Evolutionary conservation across 768 basidiomycete species (phyloP).

Genomic region (Rhodotorula graminis): DNA sequence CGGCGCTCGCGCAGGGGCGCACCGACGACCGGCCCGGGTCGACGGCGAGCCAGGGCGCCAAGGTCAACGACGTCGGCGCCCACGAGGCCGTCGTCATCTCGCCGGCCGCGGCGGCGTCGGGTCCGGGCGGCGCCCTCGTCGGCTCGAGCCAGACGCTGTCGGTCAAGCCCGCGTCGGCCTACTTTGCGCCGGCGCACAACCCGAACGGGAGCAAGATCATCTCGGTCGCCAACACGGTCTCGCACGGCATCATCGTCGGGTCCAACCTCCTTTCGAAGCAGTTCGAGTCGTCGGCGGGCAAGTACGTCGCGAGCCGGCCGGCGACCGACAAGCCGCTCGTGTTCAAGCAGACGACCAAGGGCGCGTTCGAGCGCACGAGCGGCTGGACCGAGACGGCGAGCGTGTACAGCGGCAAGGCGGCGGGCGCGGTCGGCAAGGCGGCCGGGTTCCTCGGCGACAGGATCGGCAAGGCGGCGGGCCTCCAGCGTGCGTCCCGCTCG

Average conservation of each 20-base stretch:
- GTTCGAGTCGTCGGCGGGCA: conserved; percentile 13
- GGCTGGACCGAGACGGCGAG: conserved; percentile 9
- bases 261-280: conserved; percentile 1
- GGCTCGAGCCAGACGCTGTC: neutral
- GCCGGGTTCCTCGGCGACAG: conserved; percentile 15
- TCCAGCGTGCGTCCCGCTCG: conserved; percentile 9
- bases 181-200: conserved; percentile 21
- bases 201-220: conserved; percentile 14
- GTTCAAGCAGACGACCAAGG: conserved; percentile 12
- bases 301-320: conserved; percentile 4
- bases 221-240: conserved; percentile 18
- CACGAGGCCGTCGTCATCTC: conserved; percentile 35
- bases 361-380: neutral
- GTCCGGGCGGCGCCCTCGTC: neutral
- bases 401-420: conserved; percentile 19
- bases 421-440: conserved; percentile 3
- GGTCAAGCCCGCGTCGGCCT: conserved; percentile 19
- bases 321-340: conserved; percentile 23
- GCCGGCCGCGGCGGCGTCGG: neutral
- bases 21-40: conserved; percentile 1
- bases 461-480: conserved; percentile 23
- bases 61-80: conserved; percentile 6
- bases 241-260: conserved; percentile 24
- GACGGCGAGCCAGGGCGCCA: neutral
- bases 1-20: neutral